These are phyloP conservation scores for Cystoisospora suis DNA, from an alignment of 169 alveolate species.

Conservation along the genomic window DNA sequence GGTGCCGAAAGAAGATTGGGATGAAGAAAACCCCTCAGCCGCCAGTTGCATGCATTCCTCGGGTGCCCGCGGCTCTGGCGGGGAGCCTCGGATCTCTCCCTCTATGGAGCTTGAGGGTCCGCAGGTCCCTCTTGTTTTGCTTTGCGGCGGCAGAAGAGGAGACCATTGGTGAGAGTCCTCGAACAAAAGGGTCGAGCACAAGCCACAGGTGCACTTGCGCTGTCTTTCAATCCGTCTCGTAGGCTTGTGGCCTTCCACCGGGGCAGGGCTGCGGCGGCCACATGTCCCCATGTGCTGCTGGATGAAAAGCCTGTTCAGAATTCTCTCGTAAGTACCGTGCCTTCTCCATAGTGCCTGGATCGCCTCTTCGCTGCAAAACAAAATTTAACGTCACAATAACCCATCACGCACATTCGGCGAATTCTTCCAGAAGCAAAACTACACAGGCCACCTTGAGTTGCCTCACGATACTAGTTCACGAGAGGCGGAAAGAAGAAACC, in stretches of 20 bases:
- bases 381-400: no score
- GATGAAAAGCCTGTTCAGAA: constrained; percentile 36
- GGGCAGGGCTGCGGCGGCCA: background rate
- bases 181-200: background rate
- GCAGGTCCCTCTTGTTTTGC: background rate
- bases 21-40: background rate
- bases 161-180: background rate
- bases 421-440: no score
- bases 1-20: background rate
- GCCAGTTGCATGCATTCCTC: background rate
- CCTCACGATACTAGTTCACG: no score
- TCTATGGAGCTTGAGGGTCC: background rate
- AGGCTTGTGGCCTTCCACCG: background rate
- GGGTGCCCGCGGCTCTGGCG: no score
- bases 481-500: no score
- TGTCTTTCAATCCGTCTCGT: background rate
- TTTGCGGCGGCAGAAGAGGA: background rate
- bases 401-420: no score
- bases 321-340: constrained; percentile 42
- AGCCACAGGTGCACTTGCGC: background rate
- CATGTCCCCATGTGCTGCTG: constrained; percentile 12
- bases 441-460: no score
- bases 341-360: constrained; percentile 59
- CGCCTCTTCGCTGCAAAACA: constrained; percentile 44
- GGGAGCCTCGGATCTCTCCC: background rate